phyloP scores from a whole-genome alignment of 345 rosid species.

The Schrenkiella parvula region DNA sequence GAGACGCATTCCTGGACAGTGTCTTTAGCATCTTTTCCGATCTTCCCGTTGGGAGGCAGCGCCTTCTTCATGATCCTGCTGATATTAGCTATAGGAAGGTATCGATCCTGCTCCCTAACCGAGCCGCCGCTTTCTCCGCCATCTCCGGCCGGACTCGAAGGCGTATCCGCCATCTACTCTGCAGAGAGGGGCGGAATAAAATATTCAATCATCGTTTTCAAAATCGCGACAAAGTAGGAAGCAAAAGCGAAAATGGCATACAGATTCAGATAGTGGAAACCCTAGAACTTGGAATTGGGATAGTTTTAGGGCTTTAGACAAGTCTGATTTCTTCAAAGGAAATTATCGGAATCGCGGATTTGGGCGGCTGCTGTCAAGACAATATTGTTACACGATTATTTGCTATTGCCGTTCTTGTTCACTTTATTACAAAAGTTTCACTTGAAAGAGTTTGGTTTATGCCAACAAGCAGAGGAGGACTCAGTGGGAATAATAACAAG shows the following conservation, averaged over 20 bases:
- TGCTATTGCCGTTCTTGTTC: background rate
- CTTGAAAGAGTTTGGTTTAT: background rate
- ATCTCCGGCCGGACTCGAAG: constrained; percentile 62
- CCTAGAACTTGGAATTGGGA: constrained; percentile 7
- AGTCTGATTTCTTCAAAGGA: background rate
- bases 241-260: background rate
- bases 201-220: background rate
- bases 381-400: background rate
- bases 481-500: too few relatives aligned
- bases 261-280: background rate
- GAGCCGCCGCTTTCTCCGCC: constrained; percentile 65
- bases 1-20: constrained; percentile 73
- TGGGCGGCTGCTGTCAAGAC: background rate
- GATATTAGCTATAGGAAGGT: constrained; percentile 60
- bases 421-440: background rate
- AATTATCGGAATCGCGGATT: background rate
- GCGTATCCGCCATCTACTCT: constrained; percentile 50
- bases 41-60: constrained; percentile 59
- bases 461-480: too few relatives aligned
- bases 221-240: background rate
- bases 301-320: background rate
- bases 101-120: constrained; percentile 58
- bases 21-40: constrained; percentile 63
- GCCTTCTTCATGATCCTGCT: constrained; percentile 78
- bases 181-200: background rate